Evolutionary conservation across 2,329 filamentous ascomycete genomes (phyloP).

Genomic region (Albifimbria verrucaria): DNA sequence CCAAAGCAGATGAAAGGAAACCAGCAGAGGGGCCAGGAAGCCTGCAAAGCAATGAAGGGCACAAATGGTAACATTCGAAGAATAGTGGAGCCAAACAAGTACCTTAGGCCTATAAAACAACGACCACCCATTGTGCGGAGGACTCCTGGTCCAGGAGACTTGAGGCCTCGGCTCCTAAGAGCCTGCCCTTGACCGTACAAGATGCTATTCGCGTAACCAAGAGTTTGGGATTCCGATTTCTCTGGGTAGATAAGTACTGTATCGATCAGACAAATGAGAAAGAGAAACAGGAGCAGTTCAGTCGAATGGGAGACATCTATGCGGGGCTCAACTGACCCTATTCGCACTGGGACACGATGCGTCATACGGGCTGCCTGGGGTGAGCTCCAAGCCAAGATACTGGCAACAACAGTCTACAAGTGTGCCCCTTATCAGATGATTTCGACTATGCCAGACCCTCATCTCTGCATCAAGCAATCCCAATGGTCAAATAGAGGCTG

Average conservation of each 20-base stretch:
- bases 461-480: constrained; percentile 1
- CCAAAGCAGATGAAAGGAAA: not conserved
- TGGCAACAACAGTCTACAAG: not conserved
- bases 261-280: not conserved
- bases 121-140: not conserved
- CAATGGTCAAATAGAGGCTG: not conserved
- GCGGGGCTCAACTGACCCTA: not conserved
- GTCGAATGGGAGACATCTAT: constrained; percentile 1
- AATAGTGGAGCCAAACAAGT: not conserved
- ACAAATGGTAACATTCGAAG: not conserved
- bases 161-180: not conserved
- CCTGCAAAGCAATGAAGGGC: not conserved
- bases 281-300: constrained; percentile 1
- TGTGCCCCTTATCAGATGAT: not conserved
- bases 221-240: not conserved
- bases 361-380: not conserved
- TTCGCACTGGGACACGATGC: not conserved
- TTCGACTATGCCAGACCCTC: constrained; percentile 1
- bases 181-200: not conserved
- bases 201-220: constrained; percentile 1
- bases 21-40: not conserved
- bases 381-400: not conserved
- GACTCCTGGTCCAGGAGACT: not conserved
- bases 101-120: not conserved
- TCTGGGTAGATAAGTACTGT: constrained; percentile 2